Percentiles rank a stretch among this genome's conserved stretches.
Conservation (phyloP, 331 rosid genomes). For the Malus hybrid region DNA sequence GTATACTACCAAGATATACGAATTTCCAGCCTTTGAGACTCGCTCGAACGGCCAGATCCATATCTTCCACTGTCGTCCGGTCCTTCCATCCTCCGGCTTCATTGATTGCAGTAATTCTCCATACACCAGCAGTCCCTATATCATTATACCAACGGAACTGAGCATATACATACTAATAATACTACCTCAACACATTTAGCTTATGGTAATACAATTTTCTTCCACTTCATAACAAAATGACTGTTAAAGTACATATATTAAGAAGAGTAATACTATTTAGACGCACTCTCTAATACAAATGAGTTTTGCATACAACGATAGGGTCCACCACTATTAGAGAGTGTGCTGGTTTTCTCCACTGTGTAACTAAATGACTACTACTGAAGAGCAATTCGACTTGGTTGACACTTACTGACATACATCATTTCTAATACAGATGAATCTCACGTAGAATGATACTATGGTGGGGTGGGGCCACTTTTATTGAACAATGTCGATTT, state of each 20-base stretch:
- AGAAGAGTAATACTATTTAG: no score
- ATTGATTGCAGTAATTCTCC: constrained; percentile 83
- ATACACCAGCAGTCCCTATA: constrained; percentile 93
- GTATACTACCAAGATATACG: constrained; percentile 42
- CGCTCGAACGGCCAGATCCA: constrained; percentile 96
- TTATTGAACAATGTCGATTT: no score
- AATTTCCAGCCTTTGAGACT: constrained; percentile 95
- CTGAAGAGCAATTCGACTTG: no score
- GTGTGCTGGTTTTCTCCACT: no score
- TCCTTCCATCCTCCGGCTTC: constrained; percentile 99
- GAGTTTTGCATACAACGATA: no score
- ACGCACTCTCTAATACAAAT: no score
- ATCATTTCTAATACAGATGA: no score
- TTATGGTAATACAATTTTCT: background rate
- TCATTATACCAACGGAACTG: background rate
- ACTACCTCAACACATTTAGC: background rate
- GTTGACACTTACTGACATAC: no score
- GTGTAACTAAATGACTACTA: no score
- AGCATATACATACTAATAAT: background rate
- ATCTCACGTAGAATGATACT: no score
- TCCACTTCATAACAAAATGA: background rate
- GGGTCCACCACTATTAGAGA: no score
- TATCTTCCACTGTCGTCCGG: constrained; percentile 94
- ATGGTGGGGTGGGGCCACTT: no score
- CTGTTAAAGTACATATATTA: background rate